Evolutionary conservation across 371 early-diverging fungal genomes (phyloP), one percentile per base, ranked within the genome.

Genomic region (Batkoa obscura): DNA sequence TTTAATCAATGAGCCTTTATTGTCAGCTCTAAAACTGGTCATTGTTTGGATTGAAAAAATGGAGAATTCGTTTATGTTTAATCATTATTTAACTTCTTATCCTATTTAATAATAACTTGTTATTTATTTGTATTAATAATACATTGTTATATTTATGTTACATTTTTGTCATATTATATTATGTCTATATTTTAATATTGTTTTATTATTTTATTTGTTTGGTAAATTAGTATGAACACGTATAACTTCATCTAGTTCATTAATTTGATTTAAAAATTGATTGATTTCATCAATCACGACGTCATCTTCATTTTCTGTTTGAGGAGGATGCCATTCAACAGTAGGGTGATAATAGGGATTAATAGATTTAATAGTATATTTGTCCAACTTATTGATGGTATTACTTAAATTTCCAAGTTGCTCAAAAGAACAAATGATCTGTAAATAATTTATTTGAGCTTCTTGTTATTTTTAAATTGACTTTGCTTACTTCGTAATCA

Each of bases 221-320:
- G 17, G 48, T 12, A 57, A 8, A 59, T 80, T 80, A 49, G 66
- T 67, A 57, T 77, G 72, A 8, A 80, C 60, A 45, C 69, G 71
- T 37, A 75, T 69, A 6, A 80, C 72, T 59, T 77, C 78, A 15
- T 73, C 75, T 23, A 76, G 53, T 48, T 68, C 64, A 41, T 77
- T 75, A 62, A 80, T 62, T 17, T 66, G 62, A 3, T 73, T 70
- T 10, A 76, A 43, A 55, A 73, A 72, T 50, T 64, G 68, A 17
- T 56, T 66, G 4, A 73, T 61, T 34, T 51, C 57, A 2, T 59
- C 61, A 2, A 72, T 70, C 17, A 63, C 60, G 17, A 47, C 55
- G 6, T 56, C 61, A 1, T 72, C 70, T 30, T 65, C 60, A 17
- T 70, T 72, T 1, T 61, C 55, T 2, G 72, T 55, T 12, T 70